These are phyloP conservation scores for Penicillium arizonense DNA, from an alignment of 495 filamentous ascomycete genomes.

Conservation along the genomic window DNA sequence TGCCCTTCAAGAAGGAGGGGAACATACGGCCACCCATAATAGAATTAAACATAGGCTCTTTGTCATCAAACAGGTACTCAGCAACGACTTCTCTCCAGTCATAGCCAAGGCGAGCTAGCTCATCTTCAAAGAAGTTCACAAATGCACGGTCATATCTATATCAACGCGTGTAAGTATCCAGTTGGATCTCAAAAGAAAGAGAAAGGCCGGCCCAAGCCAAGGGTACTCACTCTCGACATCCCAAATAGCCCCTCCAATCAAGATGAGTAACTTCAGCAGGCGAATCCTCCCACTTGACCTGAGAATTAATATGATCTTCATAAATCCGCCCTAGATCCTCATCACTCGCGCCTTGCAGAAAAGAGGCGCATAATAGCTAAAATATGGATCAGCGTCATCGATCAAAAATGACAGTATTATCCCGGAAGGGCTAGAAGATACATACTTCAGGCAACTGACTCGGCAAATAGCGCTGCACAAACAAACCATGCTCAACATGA, in stretches of 20 bases:
- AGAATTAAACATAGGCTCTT: constrained; percentile 74
- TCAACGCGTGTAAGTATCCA: constrained; percentile 3
- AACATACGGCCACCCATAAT: constrained; percentile 74
- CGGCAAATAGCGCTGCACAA: constrained; percentile 72
- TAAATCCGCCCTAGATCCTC: constrained; percentile 75
- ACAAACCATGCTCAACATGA: constrained; percentile 84
- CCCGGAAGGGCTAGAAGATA: constrained; percentile 1
- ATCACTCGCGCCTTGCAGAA: constrained; percentile 72
- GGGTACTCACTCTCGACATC: constrained; percentile 55
- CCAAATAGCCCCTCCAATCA: constrained; percentile 86
- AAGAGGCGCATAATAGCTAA: constrained; percentile 74
- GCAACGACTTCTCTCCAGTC: constrained; percentile 78
- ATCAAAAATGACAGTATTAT: neutral
- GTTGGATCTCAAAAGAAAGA: neutral
- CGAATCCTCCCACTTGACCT: constrained; percentile 83
- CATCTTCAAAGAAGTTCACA: constrained; percentile 90
- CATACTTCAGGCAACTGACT: constrained; percentile 84
- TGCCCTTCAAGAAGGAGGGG: neutral
- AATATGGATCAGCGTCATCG: constrained; percentile 14
- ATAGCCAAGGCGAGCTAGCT: constrained; percentile 71
- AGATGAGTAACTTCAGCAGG: constrained; percentile 76
- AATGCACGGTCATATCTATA: constrained; percentile 81
- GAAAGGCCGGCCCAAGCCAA: neutral
- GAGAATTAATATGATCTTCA: constrained; percentile 64
- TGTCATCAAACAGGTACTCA: constrained; percentile 72